These are phyloP conservation scores for Pseudozyma sp. DNA, from an alignment of 1,284 basidiomycete species.

Conservation along the genomic window DNA sequence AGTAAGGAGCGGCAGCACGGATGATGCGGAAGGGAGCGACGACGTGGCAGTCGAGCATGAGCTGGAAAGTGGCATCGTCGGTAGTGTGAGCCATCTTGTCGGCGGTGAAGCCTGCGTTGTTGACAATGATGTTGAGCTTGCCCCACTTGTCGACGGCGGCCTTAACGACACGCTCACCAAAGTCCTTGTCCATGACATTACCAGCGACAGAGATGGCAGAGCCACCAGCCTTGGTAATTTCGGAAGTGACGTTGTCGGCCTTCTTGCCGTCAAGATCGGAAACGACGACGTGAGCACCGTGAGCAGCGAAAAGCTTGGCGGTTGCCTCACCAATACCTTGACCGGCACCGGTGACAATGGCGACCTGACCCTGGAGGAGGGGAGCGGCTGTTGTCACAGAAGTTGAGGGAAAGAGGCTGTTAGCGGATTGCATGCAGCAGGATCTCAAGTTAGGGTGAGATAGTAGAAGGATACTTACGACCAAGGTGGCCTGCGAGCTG, in stretches of 20 bases:
- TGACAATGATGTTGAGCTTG: conserved; percentile 74
- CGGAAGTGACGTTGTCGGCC: conserved; percentile 42
- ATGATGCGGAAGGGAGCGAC: conserved; percentile 80
- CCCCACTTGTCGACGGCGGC: conserved; percentile 75
- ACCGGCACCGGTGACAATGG: conserved; percentile 80
- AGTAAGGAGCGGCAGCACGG: conserved; percentile 83
- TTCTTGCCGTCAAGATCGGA: conserved; percentile 73
- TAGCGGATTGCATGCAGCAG: neutral
- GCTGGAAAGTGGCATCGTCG: conserved; percentile 82
- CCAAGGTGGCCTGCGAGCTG: conserved; percentile 54
- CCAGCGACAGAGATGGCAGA: conserved; percentile 71
- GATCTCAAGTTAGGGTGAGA: neutral
- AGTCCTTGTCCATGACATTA: conserved; percentile 72
- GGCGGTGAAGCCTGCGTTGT: conserved; percentile 88
- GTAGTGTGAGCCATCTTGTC: conserved; percentile 88
- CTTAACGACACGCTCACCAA: conserved; percentile 81
- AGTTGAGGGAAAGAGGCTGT: neutral
- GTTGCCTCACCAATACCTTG: conserved; percentile 70
- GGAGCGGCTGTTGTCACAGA: conserved; percentile 26
- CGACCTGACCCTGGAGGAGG: conserved; percentile 77
- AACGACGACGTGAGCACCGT: conserved; percentile 87
- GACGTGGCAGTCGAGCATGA: conserved; percentile 78
- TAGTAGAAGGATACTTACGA: conserved; percentile 31
- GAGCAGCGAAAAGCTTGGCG: conserved; percentile 82
- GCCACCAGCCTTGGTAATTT: conserved; percentile 78